Evolutionary conservation across 2,329 filamentous ascomycete genomes (phyloP).

Genomic region (Sordariomycetes sp.): DNA sequence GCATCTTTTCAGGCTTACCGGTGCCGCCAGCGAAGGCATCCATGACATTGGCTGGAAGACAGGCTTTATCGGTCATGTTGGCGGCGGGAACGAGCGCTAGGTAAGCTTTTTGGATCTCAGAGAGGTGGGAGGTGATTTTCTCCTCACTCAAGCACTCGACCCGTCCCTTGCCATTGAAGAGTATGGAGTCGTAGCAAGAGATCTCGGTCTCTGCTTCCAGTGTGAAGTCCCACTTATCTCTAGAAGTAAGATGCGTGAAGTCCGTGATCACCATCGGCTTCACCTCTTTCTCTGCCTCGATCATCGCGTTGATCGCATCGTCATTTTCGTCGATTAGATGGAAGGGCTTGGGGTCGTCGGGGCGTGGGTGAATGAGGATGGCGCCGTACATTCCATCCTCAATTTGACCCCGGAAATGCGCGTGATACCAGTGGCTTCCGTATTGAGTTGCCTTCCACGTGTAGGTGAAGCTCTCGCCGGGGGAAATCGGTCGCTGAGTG

Average conservation of each 20-base stretch:
- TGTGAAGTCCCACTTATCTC: conserved; percentile 33
- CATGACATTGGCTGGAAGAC: conserved; percentile 29
- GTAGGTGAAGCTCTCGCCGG: conserved; percentile 39
- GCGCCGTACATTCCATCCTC: conserved; percentile 52
- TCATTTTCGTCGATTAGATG: conserved; percentile 43
- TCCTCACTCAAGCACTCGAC: conserved; percentile 39
- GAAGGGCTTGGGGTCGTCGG: conserved; percentile 31
- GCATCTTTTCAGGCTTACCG: conserved; percentile 23
- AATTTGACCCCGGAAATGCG: conserved; percentile 44
- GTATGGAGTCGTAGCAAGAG: conserved; percentile 49
- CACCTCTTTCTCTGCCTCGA: conserved; percentile 35
- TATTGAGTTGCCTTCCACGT: conserved; percentile 44
- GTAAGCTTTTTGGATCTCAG: conserved; percentile 17
- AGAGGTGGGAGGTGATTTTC: conserved; percentile 29
- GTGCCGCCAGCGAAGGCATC: conserved; percentile 18
- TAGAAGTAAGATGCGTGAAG: conserved; percentile 43
- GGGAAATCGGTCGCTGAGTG: conserved; percentile 40
- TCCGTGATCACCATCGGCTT: conserved; percentile 45
- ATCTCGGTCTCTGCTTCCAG: conserved; percentile 34
- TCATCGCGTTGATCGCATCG: conserved; percentile 36
- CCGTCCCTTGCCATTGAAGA: conserved; percentile 53
- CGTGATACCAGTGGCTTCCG: conserved; percentile 54
- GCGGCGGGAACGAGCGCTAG: conserved; percentile 17
- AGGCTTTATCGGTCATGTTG: conserved; percentile 32
- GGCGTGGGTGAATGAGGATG: conserved; percentile 36